Base-by-base conservation (phyloP, 257 asterid species). In the Nemophila menziesii region DNA sequence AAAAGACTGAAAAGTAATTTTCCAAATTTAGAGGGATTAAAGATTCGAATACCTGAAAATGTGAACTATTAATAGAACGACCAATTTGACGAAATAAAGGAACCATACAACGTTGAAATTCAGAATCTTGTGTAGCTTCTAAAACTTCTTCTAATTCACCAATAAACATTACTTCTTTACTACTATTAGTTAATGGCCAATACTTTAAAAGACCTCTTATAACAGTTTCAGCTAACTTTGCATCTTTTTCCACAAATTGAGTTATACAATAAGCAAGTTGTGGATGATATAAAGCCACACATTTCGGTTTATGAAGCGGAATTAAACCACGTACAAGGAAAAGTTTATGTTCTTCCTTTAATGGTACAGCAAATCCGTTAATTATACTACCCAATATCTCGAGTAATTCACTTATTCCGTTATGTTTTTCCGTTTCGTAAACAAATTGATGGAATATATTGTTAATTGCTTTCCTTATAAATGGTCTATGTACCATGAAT, bases 401-500 rank as follows among this genome's bases (percentile, higher is more conserved):
- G 13, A 67, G 55, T 53, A 67, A 42, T 26, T 67, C 70, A 18
- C 69, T 70, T 38, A 67, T 62, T 29, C 74, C 74, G 41, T 56
- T 77, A 50, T 73, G 74, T 58, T 73, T 77, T 59, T 70, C 86
- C 0, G 73, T 58, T 74, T 76, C 81, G 22, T 72, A 72, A 44
- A 72, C 56, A 53, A 72, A 76, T 10, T 57, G 55, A 49, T 73
- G 64, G 68, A 77, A 73, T 39, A 73, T 70, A 39, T 77, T 73
- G 43, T 68, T 73, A 61, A 77, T 73, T 19, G 82, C 55, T 61
- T 72, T 72, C 73, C 86, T 72, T 27, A 76, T 72, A 57, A 66
- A 69, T 11, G 86, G 86, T 55, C 80, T 63, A 39, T 75, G 85
- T 54, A 75, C 77, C 77, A 71, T 71, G 60, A 75, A 75, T 48